Evolutionary conservation across 2,329 filamentous ascomycete species (phyloP).

Genomic region (Talaromyces sp.): DNA sequence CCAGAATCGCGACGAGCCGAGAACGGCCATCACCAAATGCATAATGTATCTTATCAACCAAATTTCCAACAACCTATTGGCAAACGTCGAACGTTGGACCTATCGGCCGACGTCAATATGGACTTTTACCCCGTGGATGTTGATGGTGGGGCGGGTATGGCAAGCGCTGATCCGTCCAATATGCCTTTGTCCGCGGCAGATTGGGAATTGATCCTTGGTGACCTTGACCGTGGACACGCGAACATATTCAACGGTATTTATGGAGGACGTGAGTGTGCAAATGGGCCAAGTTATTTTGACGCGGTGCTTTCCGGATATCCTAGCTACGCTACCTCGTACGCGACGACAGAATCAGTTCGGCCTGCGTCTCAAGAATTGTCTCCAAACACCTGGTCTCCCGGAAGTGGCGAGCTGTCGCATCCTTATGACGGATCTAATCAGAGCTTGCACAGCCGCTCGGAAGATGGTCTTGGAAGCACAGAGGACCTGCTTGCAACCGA

Average conservation of each 20-base stretch:
- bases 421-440: constrained; percentile 34
- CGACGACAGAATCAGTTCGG: not conserved
- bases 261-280: constrained; percentile 35
- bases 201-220: constrained; percentile 77
- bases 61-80: constrained; percentile 20
- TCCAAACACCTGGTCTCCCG: constrained; percentile 34
- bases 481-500: constrained; percentile 36
- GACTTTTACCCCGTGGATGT: constrained; percentile 50
- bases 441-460: constrained; percentile 52
- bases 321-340: not conserved
- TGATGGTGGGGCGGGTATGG: constrained; percentile 22
- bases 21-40: not conserved
- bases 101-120: constrained; percentile 39
- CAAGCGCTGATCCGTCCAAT: constrained; percentile 42
- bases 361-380: constrained; percentile 29
- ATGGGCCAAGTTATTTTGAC: constrained; percentile 30
- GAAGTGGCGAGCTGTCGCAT: constrained; percentile 30
- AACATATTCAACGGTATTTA: constrained; percentile 65
- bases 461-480: constrained; percentile 53
- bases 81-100: constrained; percentile 14
- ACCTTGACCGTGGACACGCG: constrained; percentile 70
- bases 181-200: constrained; percentile 57
- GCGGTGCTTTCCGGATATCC: constrained; percentile 22
- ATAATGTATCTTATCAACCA: constrained; percentile 10
- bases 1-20: not conserved